These are phyloP conservation scores for Daphne laureola DNA, from an alignment of 441 rosid species.

Conservation along the genomic window DNA sequence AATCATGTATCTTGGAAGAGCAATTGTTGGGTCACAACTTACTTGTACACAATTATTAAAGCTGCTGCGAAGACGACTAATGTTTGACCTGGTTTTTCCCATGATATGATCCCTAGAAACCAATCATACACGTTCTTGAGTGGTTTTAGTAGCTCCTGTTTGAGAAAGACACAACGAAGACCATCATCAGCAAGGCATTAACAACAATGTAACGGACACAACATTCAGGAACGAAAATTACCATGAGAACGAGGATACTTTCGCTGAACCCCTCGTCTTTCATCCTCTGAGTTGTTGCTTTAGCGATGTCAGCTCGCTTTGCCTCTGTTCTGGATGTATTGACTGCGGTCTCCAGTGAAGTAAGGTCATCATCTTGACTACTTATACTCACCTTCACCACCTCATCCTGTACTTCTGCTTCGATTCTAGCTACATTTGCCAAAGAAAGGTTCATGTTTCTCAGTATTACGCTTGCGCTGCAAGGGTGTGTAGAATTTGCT, in stretches of 20 bases:
- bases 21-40: slow-evolving; percentile 20
- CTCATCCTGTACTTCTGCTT: slow-evolving; percentile 24
- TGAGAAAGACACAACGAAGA: slow-evolving; percentile 2
- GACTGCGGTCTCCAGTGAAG: slow-evolving; percentile 45
- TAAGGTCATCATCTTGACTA: slow-evolving; percentile 22
- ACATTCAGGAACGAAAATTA: slow-evolving; percentile 21
- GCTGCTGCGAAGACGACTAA: slow-evolving; percentile 20
- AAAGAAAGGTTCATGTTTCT: slow-evolving; percentile 44
- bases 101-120: slow-evolving; percentile 42
- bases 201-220: slow-evolving; percentile 2
- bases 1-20: neutral
- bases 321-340: slow-evolving; percentile 61
- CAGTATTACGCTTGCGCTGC: slow-evolving; percentile 69
- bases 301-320: slow-evolving; percentile 47
- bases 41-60: slow-evolving; percentile 44
- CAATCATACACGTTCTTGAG: slow-evolving; percentile 28
- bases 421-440: slow-evolving; percentile 21
- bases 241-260: slow-evolving; percentile 59
- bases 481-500: slow-evolving; percentile 29
- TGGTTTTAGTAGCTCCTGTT: slow-evolving; percentile 72
- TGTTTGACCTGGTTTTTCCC: slow-evolving; percentile 58
- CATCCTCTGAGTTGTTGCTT: slow-evolving; percentile 49
- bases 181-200: neutral
- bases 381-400: slow-evolving; percentile 17
- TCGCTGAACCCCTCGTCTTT: slow-evolving; percentile 78